These are phyloP conservation scores for Zymoseptoria brevis DNA, from an alignment of 2,329 filamentous ascomycete genomes.

Conservation along the genomic window DNA sequence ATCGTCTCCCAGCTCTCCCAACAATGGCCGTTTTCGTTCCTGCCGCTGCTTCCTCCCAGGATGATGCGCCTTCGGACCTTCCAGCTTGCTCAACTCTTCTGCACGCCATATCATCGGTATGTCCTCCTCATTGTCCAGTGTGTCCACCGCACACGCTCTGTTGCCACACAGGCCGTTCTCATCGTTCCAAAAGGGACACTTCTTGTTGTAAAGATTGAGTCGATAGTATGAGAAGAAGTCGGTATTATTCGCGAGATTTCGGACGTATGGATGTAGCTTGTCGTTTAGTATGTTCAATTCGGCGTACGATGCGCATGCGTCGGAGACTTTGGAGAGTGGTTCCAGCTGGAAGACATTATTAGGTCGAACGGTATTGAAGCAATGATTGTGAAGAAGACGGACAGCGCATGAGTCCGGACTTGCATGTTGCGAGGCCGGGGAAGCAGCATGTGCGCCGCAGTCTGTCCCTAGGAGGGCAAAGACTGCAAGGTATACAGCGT, in stretches of 20 bases:
- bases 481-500: constrained; percentile 52
- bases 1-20: constrained; percentile 72
- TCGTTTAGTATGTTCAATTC: constrained; percentile 80
- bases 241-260: constrained; percentile 74
- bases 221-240: constrained; percentile 99
- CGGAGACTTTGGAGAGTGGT: constrained; percentile 78
- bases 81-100: constrained; percentile 82
- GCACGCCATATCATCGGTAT: constrained; percentile 88
- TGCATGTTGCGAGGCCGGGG: constrained; percentile 29
- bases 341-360: constrained; percentile 58
- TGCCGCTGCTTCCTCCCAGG: constrained; percentile 67
- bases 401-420: constrained; percentile 49
- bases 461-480: constrained; percentile 48
- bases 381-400: constrained; percentile 28
- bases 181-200: constrained; percentile 94
- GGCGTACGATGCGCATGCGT: constrained; percentile 89
- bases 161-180: constrained; percentile 92
- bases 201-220: constrained; percentile 86
- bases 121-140: constrained; percentile 88
- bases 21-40: constrained; percentile 65
- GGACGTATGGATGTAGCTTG: constrained; percentile 65
- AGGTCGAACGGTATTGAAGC: constrained; percentile 18
- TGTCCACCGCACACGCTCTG: constrained; percentile 91
- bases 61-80: constrained; percentile 85
- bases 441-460: constrained; percentile 34